Evolutionary conservation across 179 eudicot species (phyloP).

Genomic region (Patellifolia procumbens): DNA sequence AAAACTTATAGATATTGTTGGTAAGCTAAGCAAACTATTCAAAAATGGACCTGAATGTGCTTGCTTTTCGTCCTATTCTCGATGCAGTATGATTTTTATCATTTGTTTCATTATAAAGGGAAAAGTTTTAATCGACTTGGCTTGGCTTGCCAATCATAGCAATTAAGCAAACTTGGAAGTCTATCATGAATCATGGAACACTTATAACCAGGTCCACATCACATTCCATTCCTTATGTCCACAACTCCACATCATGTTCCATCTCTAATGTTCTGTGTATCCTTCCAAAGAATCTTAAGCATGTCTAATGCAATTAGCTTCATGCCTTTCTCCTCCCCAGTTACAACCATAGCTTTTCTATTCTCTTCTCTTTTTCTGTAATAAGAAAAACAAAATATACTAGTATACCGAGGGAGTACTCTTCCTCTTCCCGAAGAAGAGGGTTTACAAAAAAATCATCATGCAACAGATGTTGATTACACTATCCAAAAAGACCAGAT

Average conservation of each 20-base stretch:
- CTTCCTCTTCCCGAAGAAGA: background rate
- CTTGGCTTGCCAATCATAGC: background rate
- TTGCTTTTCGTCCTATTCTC: background rate
- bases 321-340: background rate
- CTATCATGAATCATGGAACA: background rate
- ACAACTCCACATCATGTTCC: too few relatives aligned
- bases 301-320: background rate
- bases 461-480: background rate
- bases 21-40: constrained; percentile 12
- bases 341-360: background rate
- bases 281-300: background rate
- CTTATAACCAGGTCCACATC: background rate
- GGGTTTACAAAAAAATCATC: too few relatives aligned
- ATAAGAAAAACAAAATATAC: too few relatives aligned
- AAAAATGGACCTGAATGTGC: background rate
- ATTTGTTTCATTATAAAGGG: background rate
- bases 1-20: background rate
- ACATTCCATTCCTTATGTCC: background rate
- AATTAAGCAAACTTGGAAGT: background rate
- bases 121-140: background rate
- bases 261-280: too few relatives aligned
- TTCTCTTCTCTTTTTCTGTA: background rate
- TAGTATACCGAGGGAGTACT: background rate
- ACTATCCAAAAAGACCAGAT: background rate
- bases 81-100: background rate